Evolutionary conservation across 2,329 filamentous ascomycete species (phyloP), one percentile per base, ranked within the genome.

Genomic region (Myriosclerotinia scirpicola): DNA sequence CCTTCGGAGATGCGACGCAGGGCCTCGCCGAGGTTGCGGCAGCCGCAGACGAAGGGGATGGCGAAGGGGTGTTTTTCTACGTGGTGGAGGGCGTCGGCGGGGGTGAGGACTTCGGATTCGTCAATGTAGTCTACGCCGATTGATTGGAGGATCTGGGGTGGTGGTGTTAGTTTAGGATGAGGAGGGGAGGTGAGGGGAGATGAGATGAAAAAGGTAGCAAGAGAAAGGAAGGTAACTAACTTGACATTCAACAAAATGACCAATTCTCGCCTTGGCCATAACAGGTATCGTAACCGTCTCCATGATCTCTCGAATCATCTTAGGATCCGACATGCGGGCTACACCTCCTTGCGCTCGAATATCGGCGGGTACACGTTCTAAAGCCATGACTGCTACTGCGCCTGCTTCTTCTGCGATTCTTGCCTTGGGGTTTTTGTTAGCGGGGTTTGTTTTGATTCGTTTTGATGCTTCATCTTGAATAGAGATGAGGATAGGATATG

Each of bases 201-300:
- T 11, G 14, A 22, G 12, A 2, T 11, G 12, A 40, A 26, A 0
- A 20, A 26, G n/a, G 34, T 34, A 9, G 5, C 12, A n/a, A 4
- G 56, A 20, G n/a, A 20, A 22, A 12, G 9, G 12, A 36, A 46
- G 20, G 54, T 30, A 46, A 74, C 77, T 64, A 80, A 87, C 85
- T 84, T 91, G 94, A 82, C 93, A 97, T 83, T 99, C 95, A 75
- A 97, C 94, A 73, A 97, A 93, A 82, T 99, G 95, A 48, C 95
- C 95, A 77, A 98, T 99, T 77, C 95, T 87, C 34, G 94, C 94
- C 83, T 99, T 99, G 71, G 95, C 95, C 95, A 99, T 98, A 79
- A 99, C 95, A 74, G 95, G 95, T 75, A 98, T 97, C 64, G 94
- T 98, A 56, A 98, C 95, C 52, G 93, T 89, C 3, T 85, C 87